Percentiles rank a stretch among this genome's conserved stretches.
Evolutionary conservation across 2,329 filamentous ascomycete species (phyloP).

Genomic region (Ophiostoma quercus): DNA sequence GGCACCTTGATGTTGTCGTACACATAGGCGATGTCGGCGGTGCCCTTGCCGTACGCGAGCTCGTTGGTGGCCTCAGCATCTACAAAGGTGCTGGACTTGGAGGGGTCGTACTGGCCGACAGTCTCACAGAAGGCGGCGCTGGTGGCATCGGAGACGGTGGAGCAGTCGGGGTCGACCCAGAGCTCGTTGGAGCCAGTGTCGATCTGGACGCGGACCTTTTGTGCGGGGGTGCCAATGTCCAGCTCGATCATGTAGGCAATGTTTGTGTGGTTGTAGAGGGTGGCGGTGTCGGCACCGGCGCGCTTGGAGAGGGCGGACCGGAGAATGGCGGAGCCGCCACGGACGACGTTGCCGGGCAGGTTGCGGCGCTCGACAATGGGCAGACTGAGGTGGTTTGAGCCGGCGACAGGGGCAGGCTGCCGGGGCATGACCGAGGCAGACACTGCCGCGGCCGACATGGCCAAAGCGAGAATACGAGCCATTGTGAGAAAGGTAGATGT

Average conservation of each 20-base stretch:
- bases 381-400: conserved; percentile 18
- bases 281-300: conserved; percentile 17
- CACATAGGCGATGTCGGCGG: conserved; percentile 41
- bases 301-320: neutral
- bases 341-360: conserved; percentile 1
- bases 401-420: conserved; percentile 3
- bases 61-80: conserved; percentile 31
- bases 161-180: conserved; percentile 56
- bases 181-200: conserved; percentile 53
- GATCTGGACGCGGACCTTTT: conserved; percentile 45
- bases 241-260: conserved; percentile 30
- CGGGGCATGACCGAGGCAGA: conserved; percentile 21
- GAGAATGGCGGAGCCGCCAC: neutral
- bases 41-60: conserved; percentile 44
- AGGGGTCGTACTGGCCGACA: conserved; percentile 39
- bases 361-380: conserved; percentile 21
- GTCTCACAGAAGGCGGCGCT: conserved; percentile 37
- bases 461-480: conserved; percentile 21
- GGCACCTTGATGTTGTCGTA: conserved; percentile 37
- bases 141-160: conserved; percentile 37
- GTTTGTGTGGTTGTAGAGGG: conserved; percentile 25
- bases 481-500: conserved; percentile 7
- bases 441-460: conserved; percentile 19
- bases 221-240: conserved; percentile 46
- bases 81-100: conserved; percentile 35